Conservation (phyloP, 2,329 filamentous ascomycete genomes). For the Scopulariopsis brevicaulis region DNA sequence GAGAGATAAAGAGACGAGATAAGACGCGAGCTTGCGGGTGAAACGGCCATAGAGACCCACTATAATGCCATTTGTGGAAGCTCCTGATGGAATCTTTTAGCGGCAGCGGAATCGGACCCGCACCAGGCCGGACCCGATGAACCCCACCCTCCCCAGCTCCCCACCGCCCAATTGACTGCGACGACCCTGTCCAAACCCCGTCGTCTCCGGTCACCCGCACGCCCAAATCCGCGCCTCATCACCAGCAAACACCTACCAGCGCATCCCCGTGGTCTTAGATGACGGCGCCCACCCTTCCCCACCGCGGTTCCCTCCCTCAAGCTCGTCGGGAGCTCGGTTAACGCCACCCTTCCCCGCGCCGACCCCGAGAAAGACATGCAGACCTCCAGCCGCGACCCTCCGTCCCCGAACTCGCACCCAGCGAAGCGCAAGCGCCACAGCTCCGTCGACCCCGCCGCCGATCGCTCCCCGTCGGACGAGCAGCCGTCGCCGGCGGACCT, state of each 20-base stretch:
- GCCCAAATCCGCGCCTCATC: neutral
- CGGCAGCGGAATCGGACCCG: neutral
- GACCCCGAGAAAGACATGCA: neutral
- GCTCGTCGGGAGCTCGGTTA: neutral
- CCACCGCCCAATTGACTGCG: neutral
- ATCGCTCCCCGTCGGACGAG: constrained; percentile 21
- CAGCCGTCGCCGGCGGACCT: constrained; percentile 20
- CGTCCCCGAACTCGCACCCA: constrained; percentile 37
- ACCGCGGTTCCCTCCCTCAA: neutral
- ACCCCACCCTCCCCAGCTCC: neutral
- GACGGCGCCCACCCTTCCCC: neutral
- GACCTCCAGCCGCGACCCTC: constrained; percentile 29
- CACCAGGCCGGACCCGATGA: neutral
- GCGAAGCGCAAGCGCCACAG: constrained; percentile 45
- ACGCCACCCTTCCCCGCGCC: neutral
- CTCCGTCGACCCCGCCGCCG: constrained; percentile 35
- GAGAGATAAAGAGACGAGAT: no score
- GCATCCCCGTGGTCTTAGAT: neutral
- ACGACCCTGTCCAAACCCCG: neutral
- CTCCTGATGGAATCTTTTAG: no score
- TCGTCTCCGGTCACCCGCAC: neutral
- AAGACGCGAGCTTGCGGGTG: no score
- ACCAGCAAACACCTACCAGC: neutral
- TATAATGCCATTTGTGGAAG: no score
- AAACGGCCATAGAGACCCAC: no score